phyloP scores from a whole-genome alignment of 1,139 yeast species.

The Pichia cactophila region DNA sequence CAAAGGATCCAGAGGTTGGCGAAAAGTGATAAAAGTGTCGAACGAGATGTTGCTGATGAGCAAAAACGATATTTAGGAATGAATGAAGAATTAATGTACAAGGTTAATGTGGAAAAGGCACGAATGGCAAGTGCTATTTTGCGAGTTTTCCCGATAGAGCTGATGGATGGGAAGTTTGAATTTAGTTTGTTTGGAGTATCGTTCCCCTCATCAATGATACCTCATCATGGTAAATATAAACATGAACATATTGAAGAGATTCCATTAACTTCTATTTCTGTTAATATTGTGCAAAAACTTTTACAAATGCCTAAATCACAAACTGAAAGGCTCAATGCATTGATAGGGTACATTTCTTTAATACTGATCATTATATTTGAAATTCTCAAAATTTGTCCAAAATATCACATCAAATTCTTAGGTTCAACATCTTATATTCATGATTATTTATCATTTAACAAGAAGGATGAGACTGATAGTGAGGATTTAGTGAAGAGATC shows the following conservation, averaged over 20 bases:
- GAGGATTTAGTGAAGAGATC: constrained; percentile 15
- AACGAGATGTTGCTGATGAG: background rate
- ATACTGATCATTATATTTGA: constrained; percentile 35
- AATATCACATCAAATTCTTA: constrained; percentile 43
- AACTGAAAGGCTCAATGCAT: constrained; percentile 36
- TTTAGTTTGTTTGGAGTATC: constrained; percentile 30
- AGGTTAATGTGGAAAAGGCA: constrained; percentile 15
- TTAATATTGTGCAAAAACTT: constrained; percentile 9
- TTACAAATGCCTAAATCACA: constrained; percentile 12
- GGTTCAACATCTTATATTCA: constrained; percentile 45
- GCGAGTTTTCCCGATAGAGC: constrained; percentile 16
- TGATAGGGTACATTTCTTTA: constrained; percentile 42
- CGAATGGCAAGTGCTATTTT: constrained; percentile 12
- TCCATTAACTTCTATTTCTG: constrained; percentile 7
- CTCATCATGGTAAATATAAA: background rate
- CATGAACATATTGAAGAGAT: constrained; percentile 1
- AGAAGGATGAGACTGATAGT: constrained; percentile 26
- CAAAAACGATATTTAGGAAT: background rate
- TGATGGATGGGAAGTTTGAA: constrained; percentile 19
- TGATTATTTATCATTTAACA: constrained; percentile 36
- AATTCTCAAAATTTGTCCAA: constrained; percentile 39
- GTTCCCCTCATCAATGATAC: constrained; percentile 19
- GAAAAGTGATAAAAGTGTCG: background rate
- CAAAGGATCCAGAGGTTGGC: background rate
- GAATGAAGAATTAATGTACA: background rate